Conservation (phyloP, 2,329 filamentous ascomycete genomes). For the Colletotrichum horii region DNA sequence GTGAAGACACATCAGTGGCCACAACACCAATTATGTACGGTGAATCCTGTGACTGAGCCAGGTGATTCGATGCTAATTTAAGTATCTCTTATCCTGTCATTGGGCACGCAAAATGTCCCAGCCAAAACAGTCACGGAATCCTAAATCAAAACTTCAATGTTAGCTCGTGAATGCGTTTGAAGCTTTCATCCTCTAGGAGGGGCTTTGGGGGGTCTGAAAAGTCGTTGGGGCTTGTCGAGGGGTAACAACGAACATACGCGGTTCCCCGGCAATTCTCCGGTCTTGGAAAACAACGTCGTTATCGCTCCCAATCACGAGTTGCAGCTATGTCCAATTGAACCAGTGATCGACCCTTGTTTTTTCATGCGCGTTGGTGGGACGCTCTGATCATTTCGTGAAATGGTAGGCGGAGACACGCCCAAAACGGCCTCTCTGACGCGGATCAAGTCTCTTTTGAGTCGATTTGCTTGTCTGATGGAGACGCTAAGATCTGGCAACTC, state of each 20-base stretch:
- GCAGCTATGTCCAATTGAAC: background rate
- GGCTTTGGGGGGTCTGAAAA: no score
- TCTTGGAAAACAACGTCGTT: background rate
- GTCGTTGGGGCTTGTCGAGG: no score
- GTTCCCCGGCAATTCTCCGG: background rate
- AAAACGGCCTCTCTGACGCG: background rate
- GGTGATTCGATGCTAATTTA: background rate
- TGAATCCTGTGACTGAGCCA: background rate
- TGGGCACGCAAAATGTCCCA: no score
- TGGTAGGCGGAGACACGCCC: background rate
- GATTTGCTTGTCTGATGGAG: background rate
- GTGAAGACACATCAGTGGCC: rapidly evolving
- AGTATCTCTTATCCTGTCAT: no score
- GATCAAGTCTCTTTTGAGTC: background rate
- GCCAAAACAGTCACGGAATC: no score
- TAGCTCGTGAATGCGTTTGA: no score
- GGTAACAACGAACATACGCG: no score
- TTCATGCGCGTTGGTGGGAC: background rate
- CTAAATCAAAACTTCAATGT: no score
- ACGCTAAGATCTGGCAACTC: background rate
- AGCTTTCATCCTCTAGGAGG: no score
- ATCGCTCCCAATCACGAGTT: background rate
- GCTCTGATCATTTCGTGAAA: background rate
- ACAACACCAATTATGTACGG: no score
- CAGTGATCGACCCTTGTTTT: background rate